These are phyloP conservation scores for Auricularia sp. DNA, from an alignment of 768 basidiomycete genomes.

Conservation along the genomic window DNA sequence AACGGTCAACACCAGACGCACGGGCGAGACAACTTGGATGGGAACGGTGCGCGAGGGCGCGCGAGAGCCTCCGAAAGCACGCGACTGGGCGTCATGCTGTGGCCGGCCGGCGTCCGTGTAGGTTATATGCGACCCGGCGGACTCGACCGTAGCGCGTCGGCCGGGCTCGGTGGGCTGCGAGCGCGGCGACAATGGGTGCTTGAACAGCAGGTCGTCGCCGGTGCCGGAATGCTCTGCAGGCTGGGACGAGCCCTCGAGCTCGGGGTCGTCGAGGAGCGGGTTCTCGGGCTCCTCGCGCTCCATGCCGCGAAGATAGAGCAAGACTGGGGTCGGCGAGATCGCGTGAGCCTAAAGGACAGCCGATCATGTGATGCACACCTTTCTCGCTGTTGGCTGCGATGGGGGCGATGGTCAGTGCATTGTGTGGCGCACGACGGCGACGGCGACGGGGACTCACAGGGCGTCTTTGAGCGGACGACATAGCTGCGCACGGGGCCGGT, in stretches of 20 bases:
- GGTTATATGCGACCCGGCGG: neutral
- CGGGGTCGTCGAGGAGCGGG: neutral
- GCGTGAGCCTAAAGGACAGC: neutral
- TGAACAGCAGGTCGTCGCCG: neutral
- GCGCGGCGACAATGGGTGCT: neutral
- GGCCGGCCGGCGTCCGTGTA: neutral
- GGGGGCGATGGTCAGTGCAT: neutral
- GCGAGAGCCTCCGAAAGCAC: too few species aligned
- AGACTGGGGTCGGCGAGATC: neutral
- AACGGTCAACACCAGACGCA: too few species aligned
- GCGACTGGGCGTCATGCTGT: neutral
- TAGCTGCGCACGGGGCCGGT: neutral
- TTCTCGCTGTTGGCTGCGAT: neutral
- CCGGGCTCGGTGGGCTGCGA: neutral
- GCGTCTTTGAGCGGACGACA: conserved; percentile 1
- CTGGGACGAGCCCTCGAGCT: neutral
- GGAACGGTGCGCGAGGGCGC: too few species aligned
- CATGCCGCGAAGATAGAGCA: conserved; percentile 1
- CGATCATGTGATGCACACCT: neutral
- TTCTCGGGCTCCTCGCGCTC: neutral
- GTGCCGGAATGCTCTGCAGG: neutral
- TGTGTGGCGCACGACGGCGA: neutral
- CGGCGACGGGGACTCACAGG: neutral
- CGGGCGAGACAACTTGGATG: too few species aligned
- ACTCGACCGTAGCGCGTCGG: neutral